Percentiles rank a stretch among this genome's conserved stretches.
phyloP scores from a whole-genome alignment of 768 basidiomycete species.

The Jaapia argillacea region DNA sequence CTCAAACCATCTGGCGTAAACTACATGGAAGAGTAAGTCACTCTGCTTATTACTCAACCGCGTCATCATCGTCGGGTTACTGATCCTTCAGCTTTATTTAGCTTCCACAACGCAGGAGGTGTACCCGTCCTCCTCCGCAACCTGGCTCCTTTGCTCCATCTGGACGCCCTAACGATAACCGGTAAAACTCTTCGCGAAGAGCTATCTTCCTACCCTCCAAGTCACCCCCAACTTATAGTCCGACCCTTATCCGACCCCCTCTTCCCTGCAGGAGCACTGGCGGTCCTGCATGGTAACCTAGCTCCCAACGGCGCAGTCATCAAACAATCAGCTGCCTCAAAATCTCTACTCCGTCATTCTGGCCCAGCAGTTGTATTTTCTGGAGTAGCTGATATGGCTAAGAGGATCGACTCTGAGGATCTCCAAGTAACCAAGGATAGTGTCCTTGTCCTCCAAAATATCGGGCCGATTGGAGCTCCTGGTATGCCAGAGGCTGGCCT shows the following conservation, averaged over 20 bases:
- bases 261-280: slow-evolving; percentile 8
- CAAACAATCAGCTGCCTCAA: slow-evolving; percentile 6
- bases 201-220: slow-evolving; percentile 5
- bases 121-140: slow-evolving; percentile 7
- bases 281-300: slow-evolving; percentile 8
- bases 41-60: too few species aligned
- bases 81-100: too few species aligned
- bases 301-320: slow-evolving; percentile 9
- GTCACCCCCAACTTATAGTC: slow-evolving; percentile 5
- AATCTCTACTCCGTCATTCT: slow-evolving; percentile 6
- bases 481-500: slow-evolving; percentile 20
- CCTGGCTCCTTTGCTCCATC: slow-evolving; percentile 4
- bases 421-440: slow-evolving; percentile 7
- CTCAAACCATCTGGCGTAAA: slow-evolving; percentile 8
- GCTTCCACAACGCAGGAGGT: slow-evolving; percentile 11
- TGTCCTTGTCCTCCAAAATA: slow-evolving; percentile 15
- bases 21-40: slow-evolving; percentile 10
- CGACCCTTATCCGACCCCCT: slow-evolving; percentile 7
- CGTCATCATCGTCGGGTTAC: too few species aligned
- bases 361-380: slow-evolving; percentile 15
- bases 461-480: slow-evolving; percentile 15
- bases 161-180: slow-evolving; percentile 10
- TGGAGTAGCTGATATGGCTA: slow-evolving; percentile 9
- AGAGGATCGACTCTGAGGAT: slow-evolving; percentile 10
- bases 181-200: slow-evolving; percentile 10